phyloP scores from a whole-genome alignment of 129 eudicot species.

The Saussurea involucrata region DNA sequence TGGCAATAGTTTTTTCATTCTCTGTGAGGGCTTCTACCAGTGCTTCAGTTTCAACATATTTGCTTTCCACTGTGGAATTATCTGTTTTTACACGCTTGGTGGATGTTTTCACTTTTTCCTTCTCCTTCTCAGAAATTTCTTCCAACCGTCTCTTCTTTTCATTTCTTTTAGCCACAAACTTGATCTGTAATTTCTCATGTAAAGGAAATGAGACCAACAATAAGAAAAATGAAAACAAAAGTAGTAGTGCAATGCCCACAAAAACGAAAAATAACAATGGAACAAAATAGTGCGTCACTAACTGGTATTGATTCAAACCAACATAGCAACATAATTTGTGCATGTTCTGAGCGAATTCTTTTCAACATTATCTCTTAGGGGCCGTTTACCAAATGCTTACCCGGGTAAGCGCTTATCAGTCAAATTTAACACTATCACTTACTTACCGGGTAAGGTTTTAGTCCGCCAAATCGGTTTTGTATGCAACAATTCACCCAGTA shows the following conservation, averaged over 20 bases:
- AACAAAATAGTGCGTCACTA: no score
- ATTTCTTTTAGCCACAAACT: slow-evolving; percentile 65
- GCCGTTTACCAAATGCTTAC: no score
- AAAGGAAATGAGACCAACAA: background rate
- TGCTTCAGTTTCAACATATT: slow-evolving; percentile 35
- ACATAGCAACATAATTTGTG: no score
- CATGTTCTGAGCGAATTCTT: no score
- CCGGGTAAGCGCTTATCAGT: no score
- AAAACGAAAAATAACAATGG: background rate
- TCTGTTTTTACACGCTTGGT: slow-evolving; percentile 62
- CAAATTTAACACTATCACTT: no score
- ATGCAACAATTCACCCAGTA: no score
- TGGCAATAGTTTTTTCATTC: slow-evolving; percentile 25
- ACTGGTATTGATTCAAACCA: slow-evolving; percentile 11
- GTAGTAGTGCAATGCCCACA: background rate
- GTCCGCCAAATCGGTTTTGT: no score
- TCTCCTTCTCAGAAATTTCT: slow-evolving; percentile 50
- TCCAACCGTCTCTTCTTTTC: slow-evolving; percentile 70
- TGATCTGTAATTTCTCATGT: slow-evolving; percentile 59
- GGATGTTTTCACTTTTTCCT: slow-evolving; percentile 41
- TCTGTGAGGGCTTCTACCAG: slow-evolving; percentile 32
- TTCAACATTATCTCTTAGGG: no score
- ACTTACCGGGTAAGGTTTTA: no score
- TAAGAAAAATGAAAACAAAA: background rate
- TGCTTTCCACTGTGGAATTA: slow-evolving; percentile 26